Conservation (phyloP, 2,329 filamentous ascomycete species). For the Tricladium varicosporioides region DNA sequence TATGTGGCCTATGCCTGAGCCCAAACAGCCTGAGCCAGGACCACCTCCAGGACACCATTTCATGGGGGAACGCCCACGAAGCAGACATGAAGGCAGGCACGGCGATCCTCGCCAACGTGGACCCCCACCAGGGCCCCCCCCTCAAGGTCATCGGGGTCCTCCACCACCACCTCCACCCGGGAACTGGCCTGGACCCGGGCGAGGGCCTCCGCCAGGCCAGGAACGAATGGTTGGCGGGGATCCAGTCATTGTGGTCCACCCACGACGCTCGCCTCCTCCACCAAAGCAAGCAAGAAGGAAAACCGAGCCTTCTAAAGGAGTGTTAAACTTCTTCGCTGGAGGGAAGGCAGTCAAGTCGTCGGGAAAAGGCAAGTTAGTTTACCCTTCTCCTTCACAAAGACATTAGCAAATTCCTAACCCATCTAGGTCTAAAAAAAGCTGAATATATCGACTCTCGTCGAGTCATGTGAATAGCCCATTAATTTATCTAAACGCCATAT, state of each 20-base stretch:
- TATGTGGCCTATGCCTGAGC: slow-evolving; percentile 60
- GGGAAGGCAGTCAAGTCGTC: slow-evolving; percentile 27
- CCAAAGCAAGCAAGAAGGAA: slow-evolving; percentile 15
- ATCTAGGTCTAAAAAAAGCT: slow-evolving; percentile 31
- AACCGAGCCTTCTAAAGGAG: slow-evolving; percentile 19
- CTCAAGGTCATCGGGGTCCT: slow-evolving; percentile 3
- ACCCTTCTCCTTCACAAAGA: neutral
- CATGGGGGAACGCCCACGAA: slow-evolving; percentile 1
- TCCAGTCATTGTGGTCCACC: slow-evolving; percentile 20
- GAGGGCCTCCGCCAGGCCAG: slow-evolving; percentile 3
- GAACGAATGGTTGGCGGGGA: slow-evolving; percentile 8
- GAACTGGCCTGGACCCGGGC: slow-evolving; percentile 6
- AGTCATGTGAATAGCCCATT: slow-evolving; percentile 24
- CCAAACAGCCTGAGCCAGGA: slow-evolving; percentile 10
- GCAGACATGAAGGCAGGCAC: slow-evolving; percentile 9
- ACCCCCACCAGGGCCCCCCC: slow-evolving; percentile 17
- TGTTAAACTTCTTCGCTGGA: slow-evolving; percentile 28
- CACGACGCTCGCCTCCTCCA: neutral
- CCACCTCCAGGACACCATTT: slow-evolving; percentile 12
- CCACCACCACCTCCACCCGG: slow-evolving; percentile 10
- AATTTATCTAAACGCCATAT: neutral
- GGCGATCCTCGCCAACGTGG: neutral
- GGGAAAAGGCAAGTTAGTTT: slow-evolving; percentile 27
- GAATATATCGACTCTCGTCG: slow-evolving; percentile 20
- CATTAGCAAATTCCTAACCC: neutral